Evolutionary conservation across 2,329 filamentous ascomycete genomes (phyloP).

Genomic region (Ceratocystis smalleyi): DNA sequence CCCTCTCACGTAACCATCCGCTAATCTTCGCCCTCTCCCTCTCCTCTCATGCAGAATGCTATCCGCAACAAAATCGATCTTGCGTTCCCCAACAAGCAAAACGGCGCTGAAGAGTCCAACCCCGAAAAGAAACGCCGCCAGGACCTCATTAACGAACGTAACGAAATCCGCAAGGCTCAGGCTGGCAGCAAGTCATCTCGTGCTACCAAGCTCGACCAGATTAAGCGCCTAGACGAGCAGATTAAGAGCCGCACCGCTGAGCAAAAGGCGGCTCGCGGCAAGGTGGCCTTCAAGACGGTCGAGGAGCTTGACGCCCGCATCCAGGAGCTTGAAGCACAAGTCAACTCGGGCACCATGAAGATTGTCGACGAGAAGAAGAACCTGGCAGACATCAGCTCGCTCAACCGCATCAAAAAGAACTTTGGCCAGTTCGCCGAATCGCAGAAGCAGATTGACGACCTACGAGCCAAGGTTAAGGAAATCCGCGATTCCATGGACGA

Average conservation of each 20-base stretch:
- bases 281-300: conserved; percentile 68
- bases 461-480: conserved; percentile 75
- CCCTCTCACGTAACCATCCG: conserved; percentile 9
- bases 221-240: conserved; percentile 81
- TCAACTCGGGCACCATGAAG: conserved; percentile 82
- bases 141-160: conserved; percentile 69
- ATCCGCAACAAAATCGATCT: conserved; percentile 79
- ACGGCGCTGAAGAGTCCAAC: conserved; percentile 53
- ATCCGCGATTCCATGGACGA: conserved; percentile 82
- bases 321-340: conserved; percentile 61
- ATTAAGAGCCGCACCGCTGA: conserved; percentile 72
- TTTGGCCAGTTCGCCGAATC: conserved; percentile 71
- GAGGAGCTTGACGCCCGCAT: conserved; percentile 83
- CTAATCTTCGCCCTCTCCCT: background rate
- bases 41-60: conserved; percentile 46
- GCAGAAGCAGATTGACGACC: conserved; percentile 77
- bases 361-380: conserved; percentile 96
- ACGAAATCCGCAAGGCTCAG: conserved; percentile 75
- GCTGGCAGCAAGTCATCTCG: conserved; percentile 73
- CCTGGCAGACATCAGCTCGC: conserved; percentile 60
- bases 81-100: conserved; percentile 54
- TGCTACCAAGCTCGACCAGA: conserved; percentile 65
- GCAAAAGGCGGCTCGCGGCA: conserved; percentile 70
- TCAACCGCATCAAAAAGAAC: conserved; percentile 82
- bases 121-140: conserved; percentile 69